These are phyloP conservation scores for Xerocomellus amylosporus DNA, from an alignment of 768 basidiomycete genomes.

Conservation along the genomic window DNA sequence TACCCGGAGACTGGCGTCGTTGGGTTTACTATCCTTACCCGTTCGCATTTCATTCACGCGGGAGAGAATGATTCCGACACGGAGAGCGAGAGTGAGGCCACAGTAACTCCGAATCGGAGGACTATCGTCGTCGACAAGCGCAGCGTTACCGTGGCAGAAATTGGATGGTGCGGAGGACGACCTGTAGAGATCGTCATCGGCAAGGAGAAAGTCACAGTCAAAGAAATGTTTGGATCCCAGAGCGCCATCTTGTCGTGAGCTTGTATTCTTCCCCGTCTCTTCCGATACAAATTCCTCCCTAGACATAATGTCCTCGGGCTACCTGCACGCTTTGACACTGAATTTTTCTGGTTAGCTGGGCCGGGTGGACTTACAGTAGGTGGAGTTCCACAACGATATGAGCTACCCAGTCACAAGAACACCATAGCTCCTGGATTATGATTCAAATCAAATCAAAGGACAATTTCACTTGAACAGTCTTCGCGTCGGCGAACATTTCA, in stretches of 20 bases:
- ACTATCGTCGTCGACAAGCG: constrained; percentile 45
- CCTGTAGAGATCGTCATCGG: constrained; percentile 50
- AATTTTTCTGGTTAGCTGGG: constrained; percentile 60
- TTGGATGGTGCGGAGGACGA: constrained; percentile 52
- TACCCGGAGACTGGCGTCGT: constrained; percentile 50
- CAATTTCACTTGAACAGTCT: constrained; percentile 51
- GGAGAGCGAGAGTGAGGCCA: constrained; percentile 25
- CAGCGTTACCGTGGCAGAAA: constrained; percentile 44
- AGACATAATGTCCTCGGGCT: constrained; percentile 61
- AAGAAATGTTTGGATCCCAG: constrained; percentile 56
- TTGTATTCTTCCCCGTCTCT: background rate
- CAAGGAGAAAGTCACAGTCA: constrained; percentile 49
- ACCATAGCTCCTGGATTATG: constrained; percentile 51
- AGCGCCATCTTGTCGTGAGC: constrained; percentile 54
- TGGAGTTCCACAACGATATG: background rate
- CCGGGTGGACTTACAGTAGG: constrained; percentile 50
- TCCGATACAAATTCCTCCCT: background rate
- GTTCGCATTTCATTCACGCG: constrained; percentile 30
- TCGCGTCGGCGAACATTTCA: constrained; percentile 42
- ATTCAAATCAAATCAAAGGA: constrained; percentile 47
- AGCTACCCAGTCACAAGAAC: constrained; percentile 3
- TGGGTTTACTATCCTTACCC: constrained; percentile 50
- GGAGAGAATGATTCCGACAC: constrained; percentile 29
- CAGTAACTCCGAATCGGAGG: constrained; percentile 30
- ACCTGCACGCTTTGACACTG: constrained; percentile 61